Evolutionary conservation across 2,329 filamentous ascomycete genomes (phyloP).

Genomic region (Fusarium sp.): DNA sequence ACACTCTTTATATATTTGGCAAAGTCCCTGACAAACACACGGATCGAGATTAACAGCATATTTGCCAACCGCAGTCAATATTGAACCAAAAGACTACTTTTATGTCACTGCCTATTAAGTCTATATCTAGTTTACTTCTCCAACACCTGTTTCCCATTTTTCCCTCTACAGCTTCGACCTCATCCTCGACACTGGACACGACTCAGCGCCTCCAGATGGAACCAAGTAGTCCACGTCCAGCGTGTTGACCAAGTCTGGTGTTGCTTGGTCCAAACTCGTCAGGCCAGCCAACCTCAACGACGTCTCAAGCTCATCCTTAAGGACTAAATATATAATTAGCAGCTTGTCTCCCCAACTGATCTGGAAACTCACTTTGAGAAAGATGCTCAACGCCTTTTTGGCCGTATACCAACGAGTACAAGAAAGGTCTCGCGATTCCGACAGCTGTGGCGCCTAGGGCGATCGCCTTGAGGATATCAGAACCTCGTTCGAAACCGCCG

Average conservation of each 20-base stretch:
- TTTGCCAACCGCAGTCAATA: not conserved
- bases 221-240: constrained; percentile 48
- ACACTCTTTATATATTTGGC: not conserved
- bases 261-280: constrained; percentile 45
- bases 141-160: not conserved
- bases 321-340: constrained; percentile 29
- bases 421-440: constrained; percentile 63
- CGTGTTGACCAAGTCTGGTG: constrained; percentile 46
- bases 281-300: constrained; percentile 47
- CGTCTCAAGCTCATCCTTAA: constrained; percentile 47
- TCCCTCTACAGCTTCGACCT: constrained; percentile 26
- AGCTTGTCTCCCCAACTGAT: fast-evolving
- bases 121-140: not conserved
- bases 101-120: not conserved
- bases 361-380: constrained; percentile 61
- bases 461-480: constrained; percentile 66
- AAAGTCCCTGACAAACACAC: not conserved
- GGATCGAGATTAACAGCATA: not conserved
- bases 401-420: constrained; percentile 66
- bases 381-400: constrained; percentile 66
- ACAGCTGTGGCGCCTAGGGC: constrained; percentile 66
- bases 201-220: constrained; percentile 27
- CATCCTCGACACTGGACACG: not conserved
- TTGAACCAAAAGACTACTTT: not conserved
- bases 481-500: constrained; percentile 64